A percentile compares a stretch with the other conserved stretches of the same genome.
Evolutionary conservation across 1,284 basidiomycete species (phyloP).

Genomic region (Sanghuangporus weigelae): DNA sequence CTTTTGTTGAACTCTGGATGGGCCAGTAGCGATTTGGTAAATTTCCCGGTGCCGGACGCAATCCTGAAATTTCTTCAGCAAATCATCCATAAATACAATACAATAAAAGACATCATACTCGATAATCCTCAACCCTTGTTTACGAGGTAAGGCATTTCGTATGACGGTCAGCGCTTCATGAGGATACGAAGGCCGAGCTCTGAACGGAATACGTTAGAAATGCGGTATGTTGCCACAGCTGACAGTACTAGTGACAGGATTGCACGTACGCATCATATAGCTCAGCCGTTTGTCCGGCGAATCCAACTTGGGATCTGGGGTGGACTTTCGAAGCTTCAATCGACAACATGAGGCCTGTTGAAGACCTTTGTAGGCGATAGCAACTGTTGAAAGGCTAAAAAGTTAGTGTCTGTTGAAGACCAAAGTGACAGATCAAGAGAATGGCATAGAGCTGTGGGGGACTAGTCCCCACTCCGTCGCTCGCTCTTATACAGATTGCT

Average conservation of each 20-base stretch:
- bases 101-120: slow-evolving; percentile 45
- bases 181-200: slow-evolving; percentile 71
- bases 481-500: neutral
- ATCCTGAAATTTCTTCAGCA: neutral
- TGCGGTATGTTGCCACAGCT: neutral
- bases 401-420: neutral
- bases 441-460: neutral
- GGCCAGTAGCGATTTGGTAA: slow-evolving; percentile 67
- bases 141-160: slow-evolving; percentile 34
- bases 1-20: slow-evolving; percentile 48
- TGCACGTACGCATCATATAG: slow-evolving; percentile 23
- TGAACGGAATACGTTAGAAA: slow-evolving; percentile 21
- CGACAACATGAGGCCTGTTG: neutral
- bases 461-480: neutral
- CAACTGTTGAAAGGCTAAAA: no score
- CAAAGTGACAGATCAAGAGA: neutral
- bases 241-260: neutral
- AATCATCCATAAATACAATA: neutral
- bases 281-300: slow-evolving; percentile 25
- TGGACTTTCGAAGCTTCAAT: slow-evolving; percentile 18
- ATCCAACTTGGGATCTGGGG: slow-evolving; percentile 23
- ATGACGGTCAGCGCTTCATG: slow-evolving; percentile 50
- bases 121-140: slow-evolving; percentile 50
- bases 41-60: slow-evolving; percentile 62
- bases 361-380: neutral